phyloP scores from a whole-genome alignment of 176 grass and related monocot species.

The Oryza coarctata region DNA sequence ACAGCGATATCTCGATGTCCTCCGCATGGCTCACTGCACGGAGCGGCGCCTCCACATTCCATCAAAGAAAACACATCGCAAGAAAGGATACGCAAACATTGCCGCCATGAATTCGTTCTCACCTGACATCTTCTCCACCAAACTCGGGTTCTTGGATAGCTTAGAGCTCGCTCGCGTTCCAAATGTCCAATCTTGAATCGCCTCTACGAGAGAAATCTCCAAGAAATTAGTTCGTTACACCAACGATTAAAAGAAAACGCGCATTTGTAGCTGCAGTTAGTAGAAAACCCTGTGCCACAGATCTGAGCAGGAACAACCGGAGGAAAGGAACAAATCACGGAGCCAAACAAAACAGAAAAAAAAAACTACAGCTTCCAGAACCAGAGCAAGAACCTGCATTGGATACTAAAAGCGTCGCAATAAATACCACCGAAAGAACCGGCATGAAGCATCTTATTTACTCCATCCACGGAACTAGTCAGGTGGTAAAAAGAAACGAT shows the following conservation, averaged over 20 bases:
- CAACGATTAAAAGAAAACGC: not conserved
- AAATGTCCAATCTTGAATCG: conserved; percentile 10
- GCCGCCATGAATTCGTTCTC: not conserved
- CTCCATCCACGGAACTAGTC: conserved; percentile 10
- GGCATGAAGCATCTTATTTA: conserved; percentile 44
- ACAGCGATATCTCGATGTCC: conserved; percentile 67
- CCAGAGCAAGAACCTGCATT: conserved; percentile 53
- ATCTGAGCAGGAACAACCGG: conserved; percentile 42
- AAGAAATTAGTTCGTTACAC: conserved; percentile 13
- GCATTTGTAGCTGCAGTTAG: conserved; percentile 17
- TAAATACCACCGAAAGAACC: conserved; percentile 48
- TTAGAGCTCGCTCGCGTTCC: conserved; percentile 26
- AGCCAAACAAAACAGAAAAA: not conserved
- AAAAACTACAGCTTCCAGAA: conserved; percentile 35
- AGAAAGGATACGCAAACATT: not conserved
- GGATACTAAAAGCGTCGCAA: conserved; percentile 37
- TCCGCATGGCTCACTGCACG: conserved; percentile 59
- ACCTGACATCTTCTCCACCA: conserved; percentile 45
- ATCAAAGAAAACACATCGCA: not conserved
- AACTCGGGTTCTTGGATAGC: conserved; percentile 18
- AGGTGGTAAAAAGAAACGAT: not conserved
- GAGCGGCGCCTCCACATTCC: not conserved
- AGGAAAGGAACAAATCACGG: conserved; percentile 34
- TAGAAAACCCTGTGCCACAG: conserved; percentile 26
- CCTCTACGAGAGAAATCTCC: not conserved